Base-by-base conservation (phyloP, 78 protist genomes). In the Cavenderia fasciculata region DNA sequence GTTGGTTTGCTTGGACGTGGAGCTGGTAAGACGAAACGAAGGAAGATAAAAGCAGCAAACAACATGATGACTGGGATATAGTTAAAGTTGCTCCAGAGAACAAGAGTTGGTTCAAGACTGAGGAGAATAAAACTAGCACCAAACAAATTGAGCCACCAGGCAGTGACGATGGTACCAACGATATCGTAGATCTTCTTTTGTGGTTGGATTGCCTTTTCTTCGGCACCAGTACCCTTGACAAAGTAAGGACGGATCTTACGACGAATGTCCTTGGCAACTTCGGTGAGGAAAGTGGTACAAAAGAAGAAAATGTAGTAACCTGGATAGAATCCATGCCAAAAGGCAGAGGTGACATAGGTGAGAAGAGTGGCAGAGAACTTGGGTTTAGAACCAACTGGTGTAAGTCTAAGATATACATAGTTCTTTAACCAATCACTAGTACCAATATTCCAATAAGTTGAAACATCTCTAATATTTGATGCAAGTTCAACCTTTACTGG, bases 251-350 rank as follows among this genome's bases (percentile, higher is more conserved):
- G 78, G n/a, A 68, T 54, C 43, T 77, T 87, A 47, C 93, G 65
- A 71, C 93, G 85, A 40, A 87, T 74, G 51, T 87, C 93, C 51
- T 87, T 87, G 44, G 88, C 85, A 19, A 87, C 74, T 21, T 87
- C 93, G 1, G 93, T 87, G 73, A 87, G 82, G 75, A 87, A 69
- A 6, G 93, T 70, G 1, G 84, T 34, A 2, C 40, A 36, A 0
- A 66, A 44, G 46, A 87, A 87, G 86, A 87, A 87, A 54, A 77
- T 40, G 46, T 87, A 87, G 74, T 87, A 87, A 31, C 95, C 95
- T 54, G 95, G 95, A 70, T 93, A 93, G 88, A 93, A 86, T 43
- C 95, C 96, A 11, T 94, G 96, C 96, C 96, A 94, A 72, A 94
- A 89, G 33, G 96, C 96, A 33, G 92, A 76, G 43, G 79, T 52